Evolutionary conservation across 1,284 basidiomycete genomes (phyloP).

Genomic region (Trichosporon sp.): DNA sequence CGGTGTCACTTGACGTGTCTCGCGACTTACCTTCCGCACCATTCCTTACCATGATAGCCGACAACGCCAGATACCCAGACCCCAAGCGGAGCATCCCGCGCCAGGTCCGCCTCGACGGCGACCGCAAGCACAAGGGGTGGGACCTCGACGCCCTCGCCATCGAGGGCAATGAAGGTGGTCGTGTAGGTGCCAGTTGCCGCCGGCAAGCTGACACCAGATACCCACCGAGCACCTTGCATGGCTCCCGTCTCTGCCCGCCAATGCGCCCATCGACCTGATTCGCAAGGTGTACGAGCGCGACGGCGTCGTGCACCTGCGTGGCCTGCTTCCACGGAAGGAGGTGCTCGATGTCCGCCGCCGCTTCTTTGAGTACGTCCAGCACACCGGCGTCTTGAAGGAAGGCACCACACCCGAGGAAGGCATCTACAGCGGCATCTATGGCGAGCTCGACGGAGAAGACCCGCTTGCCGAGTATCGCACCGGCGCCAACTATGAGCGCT

Average conservation of each 20-base stretch:
- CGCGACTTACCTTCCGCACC: not conserved
- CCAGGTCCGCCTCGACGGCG: constrained; percentile 23
- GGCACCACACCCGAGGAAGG: constrained; percentile 26
- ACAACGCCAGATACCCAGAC: constrained; percentile 25
- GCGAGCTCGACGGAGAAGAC: constrained; percentile 21
- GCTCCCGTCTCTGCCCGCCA: constrained; percentile 27
- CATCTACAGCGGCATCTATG: constrained; percentile 27
- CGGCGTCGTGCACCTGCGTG: constrained; percentile 31
- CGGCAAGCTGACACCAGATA: constrained; percentile 24
- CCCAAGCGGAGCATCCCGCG: constrained; percentile 16
- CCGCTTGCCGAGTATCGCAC: constrained; percentile 23
- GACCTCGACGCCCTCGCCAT: constrained; percentile 24
- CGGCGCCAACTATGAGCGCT: constrained; percentile 18
- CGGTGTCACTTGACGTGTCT: not conserved
- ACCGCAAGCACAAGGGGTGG: constrained; percentile 12
- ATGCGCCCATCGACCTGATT: constrained; percentile 28
- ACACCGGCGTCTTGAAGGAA: constrained; percentile 24
- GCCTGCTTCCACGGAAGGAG: constrained; percentile 25
- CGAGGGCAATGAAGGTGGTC: constrained; percentile 32
- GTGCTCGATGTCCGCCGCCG: constrained; percentile 20
- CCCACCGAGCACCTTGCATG: constrained; percentile 27
- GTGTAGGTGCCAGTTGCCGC: constrained; percentile 11
- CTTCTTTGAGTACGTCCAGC: constrained; percentile 29
- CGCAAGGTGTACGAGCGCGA: constrained; percentile 30
- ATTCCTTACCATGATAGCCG: constrained; percentile 21